A percentile compares a stretch with the other conserved stretches of the same genome.
These are phyloP conservation scores for Silene conica DNA, from an alignment of 148 eudicot species.

Conservation along the genomic window DNA sequence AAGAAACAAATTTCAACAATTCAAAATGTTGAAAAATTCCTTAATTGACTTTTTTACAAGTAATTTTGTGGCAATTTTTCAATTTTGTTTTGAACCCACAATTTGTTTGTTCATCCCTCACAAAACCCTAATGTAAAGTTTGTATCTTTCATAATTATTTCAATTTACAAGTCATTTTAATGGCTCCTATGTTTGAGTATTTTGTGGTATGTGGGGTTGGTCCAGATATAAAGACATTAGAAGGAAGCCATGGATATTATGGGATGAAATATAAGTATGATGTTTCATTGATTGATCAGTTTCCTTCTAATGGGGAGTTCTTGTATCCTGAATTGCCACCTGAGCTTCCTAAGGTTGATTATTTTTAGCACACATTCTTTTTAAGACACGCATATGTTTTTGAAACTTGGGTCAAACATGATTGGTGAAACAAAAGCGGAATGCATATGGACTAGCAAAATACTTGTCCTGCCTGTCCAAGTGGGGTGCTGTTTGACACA, in stretches of 20 bases:
- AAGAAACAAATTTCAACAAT: slow-evolving; percentile 1
- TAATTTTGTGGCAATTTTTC: slow-evolving; percentile 5
- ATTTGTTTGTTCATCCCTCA: background rate
- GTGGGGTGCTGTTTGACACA: too few species aligned
- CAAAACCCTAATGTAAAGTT: background rate
- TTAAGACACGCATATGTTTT: too few species aligned
- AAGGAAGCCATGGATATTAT: slow-evolving; percentile 22
- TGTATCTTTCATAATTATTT: background rate
- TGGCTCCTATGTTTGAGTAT: slow-evolving; percentile 20
- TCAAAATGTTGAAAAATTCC: background rate
- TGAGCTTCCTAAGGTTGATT: slow-evolving; percentile 27
- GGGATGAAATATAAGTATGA: slow-evolving; percentile 23
- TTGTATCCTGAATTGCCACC: slow-evolving; percentile 19
- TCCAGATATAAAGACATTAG: slow-evolving; percentile 21
- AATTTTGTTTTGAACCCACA: slow-evolving; percentile 1
- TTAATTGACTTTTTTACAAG: background rate
- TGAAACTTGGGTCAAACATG: too few species aligned
- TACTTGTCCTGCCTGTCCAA: too few species aligned
- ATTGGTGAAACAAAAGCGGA: too few species aligned
- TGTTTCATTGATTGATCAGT: slow-evolving; percentile 28
- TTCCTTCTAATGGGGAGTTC: slow-evolving; percentile 15
- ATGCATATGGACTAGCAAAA: too few species aligned
- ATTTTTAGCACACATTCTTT: background rate
- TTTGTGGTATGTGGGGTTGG: slow-evolving; percentile 30
- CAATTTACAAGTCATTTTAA: background rate